Evolutionary conservation across 2,329 filamentous ascomycete species (phyloP).

Genomic region (Aspergillus sp.): DNA sequence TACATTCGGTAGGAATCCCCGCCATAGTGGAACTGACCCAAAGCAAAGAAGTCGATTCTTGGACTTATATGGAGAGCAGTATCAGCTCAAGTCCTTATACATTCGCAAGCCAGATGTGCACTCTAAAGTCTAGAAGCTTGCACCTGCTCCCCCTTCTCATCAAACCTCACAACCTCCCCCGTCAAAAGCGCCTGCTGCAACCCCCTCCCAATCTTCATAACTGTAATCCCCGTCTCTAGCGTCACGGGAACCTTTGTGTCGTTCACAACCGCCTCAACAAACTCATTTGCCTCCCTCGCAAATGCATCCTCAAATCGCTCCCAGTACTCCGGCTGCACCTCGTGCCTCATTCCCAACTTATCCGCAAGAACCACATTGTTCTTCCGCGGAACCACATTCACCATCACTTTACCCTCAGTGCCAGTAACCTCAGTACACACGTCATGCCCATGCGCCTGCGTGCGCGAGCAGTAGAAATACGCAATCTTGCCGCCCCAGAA

Average conservation of each 20-base stretch:
- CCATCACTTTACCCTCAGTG: conserved; percentile 11
- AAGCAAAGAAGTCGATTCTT: too few relatives aligned
- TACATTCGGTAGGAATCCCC: too few relatives aligned
- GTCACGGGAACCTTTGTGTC: conserved; percentile 30
- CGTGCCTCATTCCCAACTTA: conserved; percentile 27
- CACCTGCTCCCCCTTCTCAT: conserved; percentile 29
- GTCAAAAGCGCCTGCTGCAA: conserved; percentile 16
- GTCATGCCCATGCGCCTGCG: conserved; percentile 32
- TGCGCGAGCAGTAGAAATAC: conserved; percentile 28
- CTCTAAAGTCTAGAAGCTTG: too few relatives aligned
- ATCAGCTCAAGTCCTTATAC: too few relatives aligned
- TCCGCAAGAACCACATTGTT: conserved; percentile 30
- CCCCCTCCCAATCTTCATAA: conserved; percentile 30
- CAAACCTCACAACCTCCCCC: conserved; percentile 12
- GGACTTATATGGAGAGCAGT: too few relatives aligned
- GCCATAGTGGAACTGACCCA: too few relatives aligned
- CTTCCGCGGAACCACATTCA: conserved; percentile 13
- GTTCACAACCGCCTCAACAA: conserved; percentile 30
- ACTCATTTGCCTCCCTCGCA: conserved; percentile 35
- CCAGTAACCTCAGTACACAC: conserved; percentile 27
- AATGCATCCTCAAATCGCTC: conserved; percentile 37
- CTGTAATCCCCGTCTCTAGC: conserved; percentile 28
- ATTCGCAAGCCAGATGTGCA: too few relatives aligned
- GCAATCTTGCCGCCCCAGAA: conserved; percentile 33
- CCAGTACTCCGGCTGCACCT: conserved; percentile 35